Percentiles rank a stretch among this genome's conserved stretches.
These are phyloP conservation scores for Neobulgaria alba DNA, from an alignment of 2,329 filamentous ascomycete genomes.

Conservation along the genomic window DNA sequence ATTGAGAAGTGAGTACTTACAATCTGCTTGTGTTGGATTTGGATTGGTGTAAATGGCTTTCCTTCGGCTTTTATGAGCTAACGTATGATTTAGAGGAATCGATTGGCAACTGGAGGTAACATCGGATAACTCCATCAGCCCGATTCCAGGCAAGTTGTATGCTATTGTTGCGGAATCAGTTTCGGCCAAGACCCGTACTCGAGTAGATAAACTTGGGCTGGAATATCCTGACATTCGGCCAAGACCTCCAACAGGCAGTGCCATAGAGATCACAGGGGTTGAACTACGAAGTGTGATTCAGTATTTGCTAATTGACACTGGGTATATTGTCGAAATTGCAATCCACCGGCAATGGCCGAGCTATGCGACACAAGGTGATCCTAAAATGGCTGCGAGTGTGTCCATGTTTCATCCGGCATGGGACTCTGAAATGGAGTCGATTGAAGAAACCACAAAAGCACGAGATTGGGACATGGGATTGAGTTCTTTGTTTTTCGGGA, in stretches of 20 bases:
- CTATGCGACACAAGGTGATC: conserved; percentile 13
- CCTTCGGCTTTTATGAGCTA: too few species aligned
- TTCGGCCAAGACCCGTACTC: conserved; percentile 6
- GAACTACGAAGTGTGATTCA: conserved; percentile 20
- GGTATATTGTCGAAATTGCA: conserved; percentile 24
- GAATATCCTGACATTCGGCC: conserved; percentile 19
- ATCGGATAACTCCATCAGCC: conserved; percentile 19
- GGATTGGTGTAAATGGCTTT: too few species aligned
- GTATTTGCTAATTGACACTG: conserved; percentile 17
- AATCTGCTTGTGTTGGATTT: background rate
- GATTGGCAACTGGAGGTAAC: conserved; percentile 27
- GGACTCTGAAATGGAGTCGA: conserved; percentile 23
- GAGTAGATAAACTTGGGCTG: conserved; percentile 18
- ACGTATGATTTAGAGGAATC: conserved; percentile 14
- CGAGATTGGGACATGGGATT: conserved; percentile 20
- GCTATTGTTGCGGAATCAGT: conserved; percentile 17
- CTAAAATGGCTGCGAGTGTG: conserved; percentile 18
- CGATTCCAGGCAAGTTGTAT: conserved; percentile 12
- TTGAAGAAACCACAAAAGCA: conserved; percentile 13
- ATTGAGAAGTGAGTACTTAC: conserved; percentile 19
- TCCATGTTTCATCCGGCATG: conserved; percentile 25
- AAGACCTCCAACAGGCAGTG: conserved; percentile 1
- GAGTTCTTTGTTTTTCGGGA: conserved; percentile 17
- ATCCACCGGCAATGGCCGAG: conserved; percentile 25
- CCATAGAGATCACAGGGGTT: conserved; percentile 13